Conservation (phyloP, 305 asterid genomes). For the Solanum hybrid region DNA sequence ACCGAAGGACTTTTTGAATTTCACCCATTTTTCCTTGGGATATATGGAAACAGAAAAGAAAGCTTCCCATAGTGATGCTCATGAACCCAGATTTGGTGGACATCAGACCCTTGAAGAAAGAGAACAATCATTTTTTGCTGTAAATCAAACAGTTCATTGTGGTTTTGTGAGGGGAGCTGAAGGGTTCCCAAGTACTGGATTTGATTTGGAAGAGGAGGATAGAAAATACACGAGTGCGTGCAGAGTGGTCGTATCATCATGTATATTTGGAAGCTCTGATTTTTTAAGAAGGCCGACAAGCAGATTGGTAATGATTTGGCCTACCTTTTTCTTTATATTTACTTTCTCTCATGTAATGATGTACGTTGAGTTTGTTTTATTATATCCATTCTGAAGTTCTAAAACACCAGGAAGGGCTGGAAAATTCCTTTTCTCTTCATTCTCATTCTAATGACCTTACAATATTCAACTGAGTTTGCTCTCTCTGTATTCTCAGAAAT, state of each 20-base stretch:
- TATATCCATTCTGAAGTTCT: not conserved
- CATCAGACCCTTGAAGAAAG: slow-evolving; percentile 69
- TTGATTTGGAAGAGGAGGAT: slow-evolving; percentile 69
- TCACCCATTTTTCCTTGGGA: slow-evolving; percentile 56
- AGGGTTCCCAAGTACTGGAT: slow-evolving; percentile 59
- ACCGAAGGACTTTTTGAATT: slow-evolving; percentile 57
- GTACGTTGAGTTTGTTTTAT: not conserved
- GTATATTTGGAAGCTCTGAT: slow-evolving; percentile 93
- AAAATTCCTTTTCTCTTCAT: not conserved
- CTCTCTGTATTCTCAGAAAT: not conserved
- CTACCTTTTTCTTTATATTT: slow-evolving; percentile 1
- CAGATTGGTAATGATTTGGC: slow-evolving; percentile 56
- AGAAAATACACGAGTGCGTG: slow-evolving; percentile 56
- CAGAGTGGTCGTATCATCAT: slow-evolving; percentile 67
- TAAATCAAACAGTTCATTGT: slow-evolving; percentile 65
- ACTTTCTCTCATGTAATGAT: not conserved
- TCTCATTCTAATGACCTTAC: not conserved
- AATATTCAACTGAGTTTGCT: not conserved
- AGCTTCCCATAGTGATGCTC: slow-evolving; percentile 15
- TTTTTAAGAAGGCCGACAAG: slow-evolving; percentile 81
- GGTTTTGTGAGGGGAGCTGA: slow-evolving; percentile 69
- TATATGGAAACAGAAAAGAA: slow-evolving; percentile 57
- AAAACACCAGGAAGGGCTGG: not conserved
- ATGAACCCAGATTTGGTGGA: slow-evolving; percentile 73
- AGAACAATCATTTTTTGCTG: slow-evolving; percentile 66